phyloP scores from a whole-genome alignment of 2,329 filamentous ascomycete species.

The Diaporthe australafricana region DNA sequence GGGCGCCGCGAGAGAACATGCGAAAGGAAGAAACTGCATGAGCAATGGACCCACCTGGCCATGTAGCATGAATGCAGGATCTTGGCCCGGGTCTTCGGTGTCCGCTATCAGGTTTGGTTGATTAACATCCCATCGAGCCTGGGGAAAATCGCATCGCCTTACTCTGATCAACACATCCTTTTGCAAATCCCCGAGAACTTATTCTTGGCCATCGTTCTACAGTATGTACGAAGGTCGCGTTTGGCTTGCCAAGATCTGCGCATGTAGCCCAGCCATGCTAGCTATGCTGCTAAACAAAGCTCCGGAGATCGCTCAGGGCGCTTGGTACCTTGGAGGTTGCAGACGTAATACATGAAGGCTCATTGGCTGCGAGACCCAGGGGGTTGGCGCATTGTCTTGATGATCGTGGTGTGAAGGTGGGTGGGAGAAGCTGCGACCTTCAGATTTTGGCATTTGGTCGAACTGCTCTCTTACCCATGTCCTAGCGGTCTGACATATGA shows the following conservation, averaged over 20 bases:
- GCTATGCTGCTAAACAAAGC: not conserved
- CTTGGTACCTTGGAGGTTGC: not conserved
- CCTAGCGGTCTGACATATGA: not conserved
- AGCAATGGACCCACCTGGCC: too few species aligned
- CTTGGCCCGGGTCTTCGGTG: not conserved
- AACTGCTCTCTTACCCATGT: not conserved
- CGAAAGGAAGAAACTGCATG: not conserved
- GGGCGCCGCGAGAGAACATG: too few species aligned
- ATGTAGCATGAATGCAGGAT: too few species aligned
- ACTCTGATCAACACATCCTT: not conserved
- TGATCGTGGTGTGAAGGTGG: not conserved
- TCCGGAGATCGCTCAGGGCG: not conserved
- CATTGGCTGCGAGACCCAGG: not conserved
- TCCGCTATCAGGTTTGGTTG: not conserved
- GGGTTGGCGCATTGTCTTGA: not conserved
- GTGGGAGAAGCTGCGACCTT: too few species aligned
- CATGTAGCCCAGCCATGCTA: too few species aligned
- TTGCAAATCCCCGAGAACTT: not conserved
- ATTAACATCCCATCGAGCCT: not conserved
- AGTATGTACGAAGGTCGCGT: not conserved
- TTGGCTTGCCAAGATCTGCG: not conserved
- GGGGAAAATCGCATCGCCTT: not conserved
- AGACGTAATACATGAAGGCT: not conserved
- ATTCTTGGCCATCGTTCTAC: not conserved
- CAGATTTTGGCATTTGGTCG: slow-evolving; percentile 1